Conservation (phyloP, 352 stramenopile species). For the Pythium biforme region DNA sequence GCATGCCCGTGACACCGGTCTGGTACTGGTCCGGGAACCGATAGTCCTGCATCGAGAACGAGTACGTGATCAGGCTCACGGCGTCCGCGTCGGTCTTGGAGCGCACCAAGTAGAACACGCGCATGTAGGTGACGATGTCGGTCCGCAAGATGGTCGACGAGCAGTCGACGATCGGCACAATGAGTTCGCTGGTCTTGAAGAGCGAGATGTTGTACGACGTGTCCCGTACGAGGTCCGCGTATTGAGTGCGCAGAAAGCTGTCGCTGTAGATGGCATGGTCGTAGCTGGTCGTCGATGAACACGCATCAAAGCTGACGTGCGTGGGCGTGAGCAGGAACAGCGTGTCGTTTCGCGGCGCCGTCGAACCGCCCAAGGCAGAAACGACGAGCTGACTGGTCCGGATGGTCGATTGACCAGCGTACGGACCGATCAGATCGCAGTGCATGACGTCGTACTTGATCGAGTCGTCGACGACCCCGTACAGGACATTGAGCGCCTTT, state of each 20-base stretch:
- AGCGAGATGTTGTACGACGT: constrained; percentile 35
- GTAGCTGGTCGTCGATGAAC: constrained; percentile 18
- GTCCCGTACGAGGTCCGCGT: constrained; percentile 18
- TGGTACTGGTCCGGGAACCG: constrained; percentile 19
- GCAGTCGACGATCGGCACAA: constrained; percentile 44
- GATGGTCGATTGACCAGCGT: not conserved
- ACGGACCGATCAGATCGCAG: constrained; percentile 6
- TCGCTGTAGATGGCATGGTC: constrained; percentile 33
- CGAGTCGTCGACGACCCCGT: constrained; percentile 14
- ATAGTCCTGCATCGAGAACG: constrained; percentile 28
- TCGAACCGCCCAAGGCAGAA: constrained; percentile 4
- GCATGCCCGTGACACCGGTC: constrained; percentile 5
- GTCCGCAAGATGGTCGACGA: constrained; percentile 9
- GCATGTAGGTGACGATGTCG: constrained; percentile 11
- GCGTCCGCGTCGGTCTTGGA: constrained; percentile 11
- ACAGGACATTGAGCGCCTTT: constrained; percentile 11
- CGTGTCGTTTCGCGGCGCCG: constrained; percentile 28
- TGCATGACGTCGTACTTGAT: constrained; percentile 9
- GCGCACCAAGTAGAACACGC: constrained; percentile 26
- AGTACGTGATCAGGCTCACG: constrained; percentile 20
- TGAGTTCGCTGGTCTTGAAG: constrained; percentile 33
- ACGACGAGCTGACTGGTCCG: constrained; percentile 9
- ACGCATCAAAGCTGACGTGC: constrained; percentile 19
- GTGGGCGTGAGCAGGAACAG: constrained; percentile 22
- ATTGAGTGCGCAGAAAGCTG: constrained; percentile 21